Evolutionary conservation across 78 protist genomes (phyloP), one percentile per base, ranked within the genome.

Genomic region (Dictyostelium brefeldianum): DNA sequence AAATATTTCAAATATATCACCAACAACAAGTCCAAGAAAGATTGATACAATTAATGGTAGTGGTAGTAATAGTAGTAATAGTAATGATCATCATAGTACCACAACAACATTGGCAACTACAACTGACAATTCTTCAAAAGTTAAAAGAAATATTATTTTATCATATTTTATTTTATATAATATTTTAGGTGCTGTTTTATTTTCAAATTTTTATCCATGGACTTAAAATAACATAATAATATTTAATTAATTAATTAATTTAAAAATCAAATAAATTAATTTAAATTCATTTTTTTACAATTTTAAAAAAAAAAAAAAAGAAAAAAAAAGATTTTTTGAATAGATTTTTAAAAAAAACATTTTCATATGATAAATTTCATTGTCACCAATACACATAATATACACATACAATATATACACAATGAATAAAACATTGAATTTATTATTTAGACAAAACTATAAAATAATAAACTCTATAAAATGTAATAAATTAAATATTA

Each of bases 131-230:
- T 11, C 17, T 67, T 31, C 0, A 8, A 62, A 46, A 67, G 29
- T 48, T 20, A 50, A 46, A 46, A 77, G 65, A 18, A 20, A 56
- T 70, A 12, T 80, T 7, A 65, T 79, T 57, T n/a, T 80, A 20
- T n/a, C 22, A 3, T 91, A 79, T 43, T 91, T 91, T 51, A 43
- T 91, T n/a, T 67, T 91, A 6, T 91, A 91, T 79, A 91, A 81
- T 69, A 17, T 91, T 15, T 54, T 91, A 12, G 95, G 95, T 29
- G 67, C 78, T 67, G 50, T 77, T 20, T 53, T 91, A 57, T 91
- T 83, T 69, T 50, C 71, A 11, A 91, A 91, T 25, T 91, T 91
- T 47, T 91, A 91, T 78, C 95, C 95, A 10, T 91, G 95, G 95
- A 91, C 95, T 15, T 89, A 36, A 89, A 31, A 29, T 27, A 27